phyloP scores from a whole-genome alignment of 1,284 basidiomycete genomes.

The Ustilago loliicola region DNA sequence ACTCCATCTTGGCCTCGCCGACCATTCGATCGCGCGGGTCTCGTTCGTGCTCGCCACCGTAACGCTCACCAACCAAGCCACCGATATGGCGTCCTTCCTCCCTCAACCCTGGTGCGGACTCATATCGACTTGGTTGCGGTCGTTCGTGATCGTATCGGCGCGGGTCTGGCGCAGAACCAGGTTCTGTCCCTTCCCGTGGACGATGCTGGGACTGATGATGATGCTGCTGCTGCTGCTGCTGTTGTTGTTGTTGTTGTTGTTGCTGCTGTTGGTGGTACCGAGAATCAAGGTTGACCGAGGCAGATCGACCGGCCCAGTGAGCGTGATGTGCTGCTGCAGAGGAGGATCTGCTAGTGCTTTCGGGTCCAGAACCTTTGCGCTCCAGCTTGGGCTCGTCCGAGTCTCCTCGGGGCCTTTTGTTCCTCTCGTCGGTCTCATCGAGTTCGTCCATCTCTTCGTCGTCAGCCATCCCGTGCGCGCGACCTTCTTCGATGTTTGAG shows the following conservation, averaged over 20 bases:
- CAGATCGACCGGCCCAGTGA: slow-evolving; percentile 38
- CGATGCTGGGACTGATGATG: slow-evolving; percentile 22
- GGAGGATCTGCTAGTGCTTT: slow-evolving; percentile 28
- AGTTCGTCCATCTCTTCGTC: slow-evolving; percentile 48
- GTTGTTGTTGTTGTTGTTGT: slow-evolving; percentile 1
- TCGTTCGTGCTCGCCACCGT: slow-evolving; percentile 22
- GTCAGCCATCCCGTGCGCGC: slow-evolving; percentile 19
- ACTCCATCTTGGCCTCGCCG: slow-evolving; percentile 33
- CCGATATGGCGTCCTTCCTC: slow-evolving; percentile 35
- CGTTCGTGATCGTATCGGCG: slow-evolving; percentile 37
- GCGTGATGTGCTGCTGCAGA: slow-evolving; percentile 34
- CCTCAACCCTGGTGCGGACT: slow-evolving; percentile 16
- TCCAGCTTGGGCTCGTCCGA: slow-evolving; percentile 30
- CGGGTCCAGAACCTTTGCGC: slow-evolving; percentile 34
- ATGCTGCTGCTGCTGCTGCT: slow-evolving; percentile 8
- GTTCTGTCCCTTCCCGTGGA: slow-evolving; percentile 19
- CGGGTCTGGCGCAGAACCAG: slow-evolving; percentile 1
- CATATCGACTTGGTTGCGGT: slow-evolving; percentile 21
- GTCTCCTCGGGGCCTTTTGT: slow-evolving; percentile 26
- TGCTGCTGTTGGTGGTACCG: slow-evolving; percentile 20
- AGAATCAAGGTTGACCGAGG: slow-evolving; percentile 31
- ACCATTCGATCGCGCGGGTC: slow-evolving; percentile 24
- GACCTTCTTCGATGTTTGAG: neutral
- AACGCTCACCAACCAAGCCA: slow-evolving; percentile 40
- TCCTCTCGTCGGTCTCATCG: slow-evolving; percentile 32